Evolutionary conservation across 805 yeast genomes (phyloP).

Genomic region (Torulaspora gathmanii): DNA sequence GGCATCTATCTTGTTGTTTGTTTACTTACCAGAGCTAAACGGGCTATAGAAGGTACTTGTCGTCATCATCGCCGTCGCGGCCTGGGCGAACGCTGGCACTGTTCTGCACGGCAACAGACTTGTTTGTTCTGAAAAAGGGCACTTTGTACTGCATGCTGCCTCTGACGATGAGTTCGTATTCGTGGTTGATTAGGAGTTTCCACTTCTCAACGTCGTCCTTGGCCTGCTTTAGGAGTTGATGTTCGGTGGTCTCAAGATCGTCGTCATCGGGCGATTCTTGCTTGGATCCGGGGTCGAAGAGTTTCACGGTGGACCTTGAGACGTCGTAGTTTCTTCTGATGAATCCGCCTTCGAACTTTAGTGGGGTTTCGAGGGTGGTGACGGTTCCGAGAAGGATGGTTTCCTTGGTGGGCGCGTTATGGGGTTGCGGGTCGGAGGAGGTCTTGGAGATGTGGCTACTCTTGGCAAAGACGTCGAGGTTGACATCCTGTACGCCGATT

Average conservation of each 20-base stretch:
- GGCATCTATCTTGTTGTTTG: neutral
- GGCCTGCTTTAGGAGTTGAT: constrained; percentile 22
- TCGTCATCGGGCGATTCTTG: constrained; percentile 24
- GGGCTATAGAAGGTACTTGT: neutral
- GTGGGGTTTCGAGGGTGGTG: constrained; percentile 60
- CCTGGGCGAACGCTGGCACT: constrained; percentile 40
- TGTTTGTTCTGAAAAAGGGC: constrained; percentile 53
- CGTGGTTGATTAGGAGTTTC: constrained; percentile 68
- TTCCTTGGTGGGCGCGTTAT: constrained; percentile 38
- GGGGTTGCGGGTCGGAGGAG: constrained; percentile 12
- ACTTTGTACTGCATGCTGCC: constrained; percentile 76
- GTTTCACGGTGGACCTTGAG: constrained; percentile 66
- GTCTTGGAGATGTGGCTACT: constrained; percentile 42
- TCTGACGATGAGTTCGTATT: constrained; percentile 78
- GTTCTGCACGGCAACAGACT: constrained; percentile 59
- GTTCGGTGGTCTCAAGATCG: constrained; percentile 18
- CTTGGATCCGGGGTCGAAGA: constrained; percentile 63
- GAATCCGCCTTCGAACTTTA: constrained; percentile 72
- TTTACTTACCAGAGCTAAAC: neutral
- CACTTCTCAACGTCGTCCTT: constrained; percentile 50
- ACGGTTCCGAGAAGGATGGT: constrained; percentile 77
- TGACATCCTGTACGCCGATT: constrained; percentile 57
- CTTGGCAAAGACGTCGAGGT: constrained; percentile 81
- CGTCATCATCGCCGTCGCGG: constrained; percentile 8
- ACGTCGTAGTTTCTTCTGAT: constrained; percentile 55